These are phyloP conservation scores for Capsicum rhomboideum DNA, from an alignment of 257 asterid species.

Conservation along the genomic window DNA sequence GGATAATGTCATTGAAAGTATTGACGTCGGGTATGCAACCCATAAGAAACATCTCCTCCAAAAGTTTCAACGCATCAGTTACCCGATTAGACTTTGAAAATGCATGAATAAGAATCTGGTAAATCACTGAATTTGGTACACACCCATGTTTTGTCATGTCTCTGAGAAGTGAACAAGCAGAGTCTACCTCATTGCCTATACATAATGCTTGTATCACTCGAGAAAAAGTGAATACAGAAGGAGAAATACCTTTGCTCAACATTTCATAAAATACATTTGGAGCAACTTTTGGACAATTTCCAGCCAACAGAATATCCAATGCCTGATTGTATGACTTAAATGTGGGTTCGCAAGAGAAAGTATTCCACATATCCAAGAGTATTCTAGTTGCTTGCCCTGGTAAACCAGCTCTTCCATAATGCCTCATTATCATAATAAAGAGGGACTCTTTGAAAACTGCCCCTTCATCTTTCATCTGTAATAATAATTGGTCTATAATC, in stretches of 20 bases:
- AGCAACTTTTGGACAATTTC: constrained; percentile 82
- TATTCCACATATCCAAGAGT: constrained; percentile 69
- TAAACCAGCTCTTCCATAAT: constrained; percentile 74
- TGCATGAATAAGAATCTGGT: constrained; percentile 78
- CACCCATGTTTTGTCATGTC: constrained; percentile 97
- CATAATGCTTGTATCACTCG: constrained; percentile 78
- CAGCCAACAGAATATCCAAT: constrained; percentile 62
- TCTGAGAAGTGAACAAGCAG: constrained; percentile 72
- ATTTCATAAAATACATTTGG: constrained; percentile 82
- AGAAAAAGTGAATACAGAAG: constrained; percentile 67
- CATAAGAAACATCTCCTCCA: constrained; percentile 98
- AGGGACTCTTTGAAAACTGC: constrained; percentile 55
- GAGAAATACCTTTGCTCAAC: constrained; percentile 71
- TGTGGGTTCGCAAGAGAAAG: constrained; percentile 67
- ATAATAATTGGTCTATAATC: constrained; percentile 48
- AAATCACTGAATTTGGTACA: constrained; percentile 76
- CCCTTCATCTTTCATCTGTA: constrained; percentile 84
- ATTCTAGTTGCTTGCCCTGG: constrained; percentile 90
- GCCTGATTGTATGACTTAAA: constrained; percentile 77
- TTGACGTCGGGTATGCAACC: constrained; percentile 75
- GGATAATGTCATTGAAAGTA: constrained; percentile 78
- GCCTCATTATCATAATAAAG: constrained; percentile 74
- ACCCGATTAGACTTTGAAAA: constrained; percentile 38
- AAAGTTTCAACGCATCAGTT: constrained; percentile 59
- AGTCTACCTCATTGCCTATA: constrained; percentile 61